Evolutionary conservation across 768 basidiomycete genomes (phyloP).

Genomic region (Hericium coralloides): DNA sequence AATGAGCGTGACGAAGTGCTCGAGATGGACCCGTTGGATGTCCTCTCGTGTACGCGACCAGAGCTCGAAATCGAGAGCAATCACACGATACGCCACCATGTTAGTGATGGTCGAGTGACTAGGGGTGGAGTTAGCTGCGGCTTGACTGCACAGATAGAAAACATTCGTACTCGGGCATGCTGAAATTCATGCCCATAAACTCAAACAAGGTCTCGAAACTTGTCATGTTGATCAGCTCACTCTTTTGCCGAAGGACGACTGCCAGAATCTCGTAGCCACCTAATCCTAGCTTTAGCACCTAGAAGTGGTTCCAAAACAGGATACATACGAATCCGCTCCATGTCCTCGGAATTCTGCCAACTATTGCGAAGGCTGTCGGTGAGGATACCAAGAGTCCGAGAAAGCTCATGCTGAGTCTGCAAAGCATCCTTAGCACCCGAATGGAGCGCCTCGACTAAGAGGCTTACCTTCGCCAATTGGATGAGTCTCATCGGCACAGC

Average conservation of each 20-base stretch:
- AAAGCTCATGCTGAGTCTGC: conserved; percentile 71
- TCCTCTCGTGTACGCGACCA: conserved; percentile 70
- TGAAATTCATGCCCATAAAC: conserved; percentile 80
- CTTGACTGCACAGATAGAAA: background rate
- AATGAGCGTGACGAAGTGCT: conserved; percentile 74
- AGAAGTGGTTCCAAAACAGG: background rate
- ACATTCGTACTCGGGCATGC: conserved; percentile 63
- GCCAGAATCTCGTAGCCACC: conserved; percentile 86
- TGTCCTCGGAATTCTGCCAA: conserved; percentile 94
- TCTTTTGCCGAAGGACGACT: conserved; percentile 63
- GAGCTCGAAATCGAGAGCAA: conserved; percentile 85
- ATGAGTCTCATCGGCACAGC: conserved; percentile 65
- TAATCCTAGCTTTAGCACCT: conserved; percentile 19
- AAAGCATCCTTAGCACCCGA: background rate
- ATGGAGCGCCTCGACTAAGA: background rate
- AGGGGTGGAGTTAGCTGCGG: background rate
- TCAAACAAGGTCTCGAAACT: conserved; percentile 79
- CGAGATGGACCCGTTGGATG: conserved; percentile 71
- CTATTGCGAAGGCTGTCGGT: conserved; percentile 72
- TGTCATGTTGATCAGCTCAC: conserved; percentile 66
- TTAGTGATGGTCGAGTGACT: conserved; percentile 82
- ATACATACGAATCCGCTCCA: conserved; percentile 74
- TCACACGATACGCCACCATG: conserved; percentile 66
- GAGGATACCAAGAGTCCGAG: conserved; percentile 60
- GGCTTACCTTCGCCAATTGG: conserved; percentile 60